phyloP scores from a whole-genome alignment of 352 stramenopile species.

The Pythium grandisporangium region DNA sequence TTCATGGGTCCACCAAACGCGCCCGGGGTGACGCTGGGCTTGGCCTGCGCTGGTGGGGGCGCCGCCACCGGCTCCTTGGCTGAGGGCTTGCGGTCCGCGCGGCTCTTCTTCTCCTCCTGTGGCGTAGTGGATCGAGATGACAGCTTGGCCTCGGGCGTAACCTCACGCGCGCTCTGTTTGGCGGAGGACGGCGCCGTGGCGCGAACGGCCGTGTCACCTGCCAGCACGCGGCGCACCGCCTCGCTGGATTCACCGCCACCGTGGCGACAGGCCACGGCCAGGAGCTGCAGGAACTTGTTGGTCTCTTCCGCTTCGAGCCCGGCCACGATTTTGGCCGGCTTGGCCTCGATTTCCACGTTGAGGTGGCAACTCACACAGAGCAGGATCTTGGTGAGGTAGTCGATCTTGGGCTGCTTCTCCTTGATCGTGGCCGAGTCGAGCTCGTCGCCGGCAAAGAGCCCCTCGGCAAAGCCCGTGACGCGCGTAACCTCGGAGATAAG shows the following conservation, averaged over 20 bases:
- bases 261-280: constrained; percentile 67
- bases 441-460: constrained; percentile 80
- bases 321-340: constrained; percentile 85
- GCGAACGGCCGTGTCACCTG: constrained; percentile 36
- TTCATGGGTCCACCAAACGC: constrained; percentile 54
- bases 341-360: constrained; percentile 71
- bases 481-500: constrained; percentile 75
- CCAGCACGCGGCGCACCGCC: constrained; percentile 63
- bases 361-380: constrained; percentile 85
- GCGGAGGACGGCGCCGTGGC: constrained; percentile 20
- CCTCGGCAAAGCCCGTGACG: constrained; percentile 74
- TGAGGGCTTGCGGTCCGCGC: constrained; percentile 27
- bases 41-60: too few relatives aligned
- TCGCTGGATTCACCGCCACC: constrained; percentile 49
- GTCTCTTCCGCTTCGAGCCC: constrained; percentile 92
- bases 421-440: constrained; percentile 88
- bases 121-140: constrained; percentile 47
- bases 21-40: constrained; percentile 15
- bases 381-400: constrained; percentile 87
- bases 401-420: constrained; percentile 91
- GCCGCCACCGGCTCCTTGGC: constrained; percentile 21
- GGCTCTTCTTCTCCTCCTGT: constrained; percentile 40
- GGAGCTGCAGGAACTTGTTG: constrained; percentile 90
- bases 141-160: constrained; percentile 38
- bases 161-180: constrained; percentile 28